Evolutionary conservation across 2,329 filamentous ascomycete genomes (phyloP), one percentile per base, ranked within the genome.

Genomic region (Aspergillus aculeatus): DNA sequence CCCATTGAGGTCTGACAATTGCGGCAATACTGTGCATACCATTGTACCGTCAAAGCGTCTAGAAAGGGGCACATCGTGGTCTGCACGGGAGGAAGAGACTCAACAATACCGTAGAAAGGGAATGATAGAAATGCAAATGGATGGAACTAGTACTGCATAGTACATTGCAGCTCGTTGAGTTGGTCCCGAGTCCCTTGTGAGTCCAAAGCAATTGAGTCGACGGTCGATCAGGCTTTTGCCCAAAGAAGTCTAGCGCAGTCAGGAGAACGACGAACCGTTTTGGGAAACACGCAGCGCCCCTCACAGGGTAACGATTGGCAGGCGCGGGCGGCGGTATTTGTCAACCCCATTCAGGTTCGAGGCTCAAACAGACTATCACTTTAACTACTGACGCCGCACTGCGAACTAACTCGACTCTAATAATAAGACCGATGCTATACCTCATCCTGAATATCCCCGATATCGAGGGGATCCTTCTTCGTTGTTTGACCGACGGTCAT

Each of bases 221-320:
- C 23, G 4, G 23, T 16, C 38, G 58, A 44, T 56, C 57, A 55
- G 29, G 50, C 56, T 47, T 26, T 58, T 55, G 41, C 54, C 48
- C 38, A 23, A 24, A 23, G 19, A 14, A 38, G 52, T 29, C 47
- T 54, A 54, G 52, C 48, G 48, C 23, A 7, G 32, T 38, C 50
- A 19, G 6, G 54, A 57, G 38, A 24, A 41, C 55, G 23, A 48
- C 31, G 32, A 56, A 48, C 60, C 51, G 10, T 23, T 62, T 65
- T 59, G 60, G 64, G 64, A 64, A 64, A 60, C 57, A 62, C 62
- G 61, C 64, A 61, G 60, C 14, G 41, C 61, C 50, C 47, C 35
- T 19, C 38, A 59, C 38, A 21, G 19, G 64, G 64, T 29, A 65
- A 64, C 21, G 64, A 66, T 65, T 54, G 56, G 44, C 60, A 19